These are phyloP conservation scores for Mediolabrus comicus DNA, from an alignment of 108 stramenopile genomes.

Conservation along the genomic window DNA sequence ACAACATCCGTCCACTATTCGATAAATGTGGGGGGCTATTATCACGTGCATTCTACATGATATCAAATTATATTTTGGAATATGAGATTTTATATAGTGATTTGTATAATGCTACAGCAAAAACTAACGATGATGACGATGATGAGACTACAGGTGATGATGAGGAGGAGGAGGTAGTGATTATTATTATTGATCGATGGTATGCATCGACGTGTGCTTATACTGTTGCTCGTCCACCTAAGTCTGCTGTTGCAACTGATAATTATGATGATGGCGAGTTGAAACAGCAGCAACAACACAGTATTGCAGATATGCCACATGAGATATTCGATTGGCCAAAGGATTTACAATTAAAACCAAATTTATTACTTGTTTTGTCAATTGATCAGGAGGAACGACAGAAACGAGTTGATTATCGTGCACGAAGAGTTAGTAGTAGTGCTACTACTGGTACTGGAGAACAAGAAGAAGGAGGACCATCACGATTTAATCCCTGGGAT, in stretches of 20 bases:
- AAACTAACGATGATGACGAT: too few relatives aligned
- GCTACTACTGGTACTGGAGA: too few relatives aligned
- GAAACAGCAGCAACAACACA: neutral
- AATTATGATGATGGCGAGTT: neutral
- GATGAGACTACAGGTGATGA: too few relatives aligned
- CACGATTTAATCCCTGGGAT: slow-evolving; percentile 48
- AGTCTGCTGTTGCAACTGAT: neutral
- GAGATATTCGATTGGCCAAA: slow-evolving; percentile 37
- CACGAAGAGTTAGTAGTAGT: neutral
- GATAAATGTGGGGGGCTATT: slow-evolving; percentile 41
- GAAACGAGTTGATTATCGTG: slow-evolving; percentile 28
- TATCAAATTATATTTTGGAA: slow-evolving; percentile 47
- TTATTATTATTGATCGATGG: slow-evolving; percentile 42
- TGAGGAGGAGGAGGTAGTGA: neutral
- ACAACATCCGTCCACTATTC: slow-evolving; percentile 29
- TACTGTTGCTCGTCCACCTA: slow-evolving; percentile 13
- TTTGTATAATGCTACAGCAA: too few relatives aligned
- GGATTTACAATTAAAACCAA: slow-evolving; percentile 20
- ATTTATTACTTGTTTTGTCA: slow-evolving; percentile 22
- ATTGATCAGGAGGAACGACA: slow-evolving; percentile 19
- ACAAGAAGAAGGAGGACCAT: neutral
- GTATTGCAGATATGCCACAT: neutral
- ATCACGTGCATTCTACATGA: slow-evolving; percentile 47
- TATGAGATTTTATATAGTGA: slow-evolving; percentile 26
- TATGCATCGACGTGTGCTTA: slow-evolving; percentile 30